Conservation (phyloP, 495 filamentous ascomycete species). For the Tricharina praecox region DNA sequence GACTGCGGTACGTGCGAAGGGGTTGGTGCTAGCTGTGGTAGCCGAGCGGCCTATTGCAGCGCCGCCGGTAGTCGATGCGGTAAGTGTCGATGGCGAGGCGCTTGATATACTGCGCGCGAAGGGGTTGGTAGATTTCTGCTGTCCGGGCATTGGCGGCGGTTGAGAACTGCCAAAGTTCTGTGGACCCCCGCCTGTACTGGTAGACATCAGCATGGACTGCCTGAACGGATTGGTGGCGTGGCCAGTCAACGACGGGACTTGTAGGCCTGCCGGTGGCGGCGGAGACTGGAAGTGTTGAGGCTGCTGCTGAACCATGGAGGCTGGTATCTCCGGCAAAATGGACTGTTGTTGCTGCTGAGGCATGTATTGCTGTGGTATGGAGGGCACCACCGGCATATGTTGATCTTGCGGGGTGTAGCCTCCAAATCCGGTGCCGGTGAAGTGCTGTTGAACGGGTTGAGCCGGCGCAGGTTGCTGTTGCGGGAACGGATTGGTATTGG, state of each 20-base stretch:
- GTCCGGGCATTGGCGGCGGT: slow-evolving; percentile 31
- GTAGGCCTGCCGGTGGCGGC: slow-evolving; percentile 30
- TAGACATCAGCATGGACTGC: slow-evolving; percentile 57
- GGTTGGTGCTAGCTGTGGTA: slow-evolving; percentile 37
- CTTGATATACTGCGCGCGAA: slow-evolving; percentile 44
- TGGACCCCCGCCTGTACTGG: slow-evolving; percentile 20
- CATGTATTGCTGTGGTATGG: slow-evolving; percentile 7
- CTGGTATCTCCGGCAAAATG: too few species aligned
- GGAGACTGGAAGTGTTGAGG: slow-evolving; percentile 21
- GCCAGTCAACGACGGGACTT: slow-evolving; percentile 37
- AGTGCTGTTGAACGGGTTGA: slow-evolving; percentile 40
- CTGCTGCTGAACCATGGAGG: slow-evolving; percentile 30
- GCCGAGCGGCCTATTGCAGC: slow-evolving; percentile 20
- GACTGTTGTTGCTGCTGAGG: slow-evolving; percentile 26
- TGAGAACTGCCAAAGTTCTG: slow-evolving; percentile 17
- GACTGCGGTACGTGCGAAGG: slow-evolving; percentile 42
- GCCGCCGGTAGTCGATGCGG: slow-evolving; percentile 32
- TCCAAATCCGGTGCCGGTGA: slow-evolving; percentile 75
- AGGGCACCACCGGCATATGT: not conserved
- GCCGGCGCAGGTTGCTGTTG: slow-evolving; percentile 11
- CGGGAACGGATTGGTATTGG: slow-evolving; percentile 10
- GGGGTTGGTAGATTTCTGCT: slow-evolving; percentile 64
- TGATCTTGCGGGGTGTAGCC: slow-evolving; percentile 49
- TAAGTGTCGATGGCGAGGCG: slow-evolving; percentile 27
- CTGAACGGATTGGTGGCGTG: slow-evolving; percentile 90